These are phyloP conservation scores for Echites panduratus DNA, from an alignment of 257 asterid species.

Conservation along the genomic window DNA sequence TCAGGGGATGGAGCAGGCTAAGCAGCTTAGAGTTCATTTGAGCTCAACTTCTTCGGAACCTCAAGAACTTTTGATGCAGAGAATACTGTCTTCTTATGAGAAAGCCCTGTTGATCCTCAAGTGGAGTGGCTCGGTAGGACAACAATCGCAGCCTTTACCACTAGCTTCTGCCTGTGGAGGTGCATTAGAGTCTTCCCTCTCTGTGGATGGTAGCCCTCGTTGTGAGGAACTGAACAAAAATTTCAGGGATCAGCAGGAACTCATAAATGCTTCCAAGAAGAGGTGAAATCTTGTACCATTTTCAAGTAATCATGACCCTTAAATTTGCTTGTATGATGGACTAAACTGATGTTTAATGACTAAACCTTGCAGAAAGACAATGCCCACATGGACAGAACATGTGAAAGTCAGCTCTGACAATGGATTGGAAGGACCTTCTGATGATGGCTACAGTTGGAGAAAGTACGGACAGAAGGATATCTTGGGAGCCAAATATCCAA, in stretches of 20 bases:
- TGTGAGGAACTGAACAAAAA: slow-evolving; percentile 38
- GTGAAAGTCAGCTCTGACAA: slow-evolving; percentile 49
- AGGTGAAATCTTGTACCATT: slow-evolving; percentile 34
- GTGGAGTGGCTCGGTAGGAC: slow-evolving; percentile 31
- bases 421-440: slow-evolving; percentile 76
- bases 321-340: neutral
- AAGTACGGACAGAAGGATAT: slow-evolving; percentile 67
- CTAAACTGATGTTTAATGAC: slow-evolving; percentile 12
- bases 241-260: slow-evolving; percentile 30
- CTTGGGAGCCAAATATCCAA: slow-evolving; percentile 49
- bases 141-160: slow-evolving; percentile 24
- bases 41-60: slow-evolving; percentile 32
- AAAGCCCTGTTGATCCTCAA: slow-evolving; percentile 63
- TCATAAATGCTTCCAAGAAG: slow-evolving; percentile 43
- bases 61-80: slow-evolving; percentile 52
- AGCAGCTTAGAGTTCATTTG: slow-evolving; percentile 55
- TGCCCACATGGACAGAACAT: slow-evolving; percentile 70
- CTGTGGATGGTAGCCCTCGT: slow-evolving; percentile 53
- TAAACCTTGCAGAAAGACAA: slow-evolving; percentile 52
- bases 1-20: slow-evolving; percentile 72
- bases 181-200: slow-evolving; percentile 37
- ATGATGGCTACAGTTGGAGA: slow-evolving; percentile 85
- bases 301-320: neutral
- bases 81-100: slow-evolving; percentile 65
- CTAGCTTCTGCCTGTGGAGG: slow-evolving; percentile 26